Evolutionary conservation across 805 yeast genomes (phyloP), one percentile per base, ranked within the genome.

Genomic region (Jamesozyma spencerorum): DNA sequence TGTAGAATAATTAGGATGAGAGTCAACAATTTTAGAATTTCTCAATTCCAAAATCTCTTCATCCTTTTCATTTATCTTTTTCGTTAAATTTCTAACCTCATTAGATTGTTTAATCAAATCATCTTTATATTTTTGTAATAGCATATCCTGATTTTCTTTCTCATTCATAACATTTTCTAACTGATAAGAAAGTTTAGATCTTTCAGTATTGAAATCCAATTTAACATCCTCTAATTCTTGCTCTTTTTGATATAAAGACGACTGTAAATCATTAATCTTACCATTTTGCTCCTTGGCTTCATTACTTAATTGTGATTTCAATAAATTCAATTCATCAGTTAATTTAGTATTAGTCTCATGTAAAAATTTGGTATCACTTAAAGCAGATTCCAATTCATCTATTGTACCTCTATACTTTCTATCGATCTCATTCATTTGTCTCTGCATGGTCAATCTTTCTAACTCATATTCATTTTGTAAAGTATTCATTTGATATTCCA

Each of bases 391-490:
- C 27, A 62, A 45, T 7, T 48, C 51, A 28, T 58, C 61, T 24
- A 60, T 39, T 2, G 47, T 41, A 3, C 59, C 64, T 4, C 65
- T 50, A 26, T 68, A 65, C 15, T 63, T 56, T 27, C 54, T 58
- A 24, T 62, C 59, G 2, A 53, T 24, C 4, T 49, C 35, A 32
- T 48, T 49, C 4, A 42, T 28, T 29, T 57, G 49, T 28, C 55
- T 47, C 27, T 56, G 54, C 35, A 49, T 18, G 20, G 55, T 48
- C 20, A 58, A 34, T 24, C 39, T 41, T 24, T 50, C 55, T 14
- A 57, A 47, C 31, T 70, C 70, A 31, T 66, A 54, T 34, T 70
- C 69, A 41, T 63, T 62, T 39, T 63, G 62, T 27, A 66, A 42
- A 6, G 65, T 58, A 11, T 57, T 58, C 29, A 65, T 50, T 43